These are phyloP conservation scores for Cryptococcus floricola DNA, from an alignment of 1,284 basidiomycete genomes.

Conservation along the genomic window DNA sequence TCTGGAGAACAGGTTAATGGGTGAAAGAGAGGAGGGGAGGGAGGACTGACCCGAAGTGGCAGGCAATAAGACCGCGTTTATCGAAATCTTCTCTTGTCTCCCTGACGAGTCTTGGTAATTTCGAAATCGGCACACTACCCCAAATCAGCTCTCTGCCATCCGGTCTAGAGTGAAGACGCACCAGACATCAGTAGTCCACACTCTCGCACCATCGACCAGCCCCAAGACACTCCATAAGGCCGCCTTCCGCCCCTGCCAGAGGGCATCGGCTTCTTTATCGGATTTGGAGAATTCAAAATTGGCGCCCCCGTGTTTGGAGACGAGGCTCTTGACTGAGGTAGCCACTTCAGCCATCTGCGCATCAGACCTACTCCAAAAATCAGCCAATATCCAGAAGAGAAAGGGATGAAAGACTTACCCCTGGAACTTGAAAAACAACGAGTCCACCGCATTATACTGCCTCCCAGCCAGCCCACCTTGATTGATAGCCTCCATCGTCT, in stretches of 20 bases:
- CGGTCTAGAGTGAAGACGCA: slow-evolving; percentile 44
- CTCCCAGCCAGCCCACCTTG: slow-evolving; percentile 55
- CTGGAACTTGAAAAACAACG: slow-evolving; percentile 85
- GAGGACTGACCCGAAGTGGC: slow-evolving; percentile 44
- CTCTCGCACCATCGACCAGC: slow-evolving; percentile 60
- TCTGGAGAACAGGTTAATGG: slow-evolving; percentile 52
- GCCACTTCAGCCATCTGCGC: slow-evolving; percentile 63
- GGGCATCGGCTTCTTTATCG: slow-evolving; percentile 64
- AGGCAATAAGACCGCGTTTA: slow-evolving; percentile 58
- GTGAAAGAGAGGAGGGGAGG: neutral
- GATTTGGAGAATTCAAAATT: slow-evolving; percentile 66
- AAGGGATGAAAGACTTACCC: slow-evolving; percentile 48
- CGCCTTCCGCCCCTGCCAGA: slow-evolving; percentile 85
- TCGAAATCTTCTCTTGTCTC: slow-evolving; percentile 71
- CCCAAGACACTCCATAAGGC: slow-evolving; percentile 69
- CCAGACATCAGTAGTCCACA: slow-evolving; percentile 84
- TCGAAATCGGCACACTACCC: slow-evolving; percentile 70
- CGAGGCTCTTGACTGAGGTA: slow-evolving; percentile 58
- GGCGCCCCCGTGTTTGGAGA: slow-evolving; percentile 63
- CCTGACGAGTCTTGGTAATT: slow-evolving; percentile 67
- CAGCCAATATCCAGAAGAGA: neutral
- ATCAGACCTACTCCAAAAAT: slow-evolving; percentile 46
- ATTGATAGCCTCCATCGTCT: slow-evolving; percentile 69
- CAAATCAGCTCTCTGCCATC: neutral
- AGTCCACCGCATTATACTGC: slow-evolving; percentile 66